A percentile compares a stretch with the other conserved stretches of the same genome.
phyloP scores from a whole-genome alignment of 1,139 yeast genomes.

The Hyphopichia buzzinii region DNA sequence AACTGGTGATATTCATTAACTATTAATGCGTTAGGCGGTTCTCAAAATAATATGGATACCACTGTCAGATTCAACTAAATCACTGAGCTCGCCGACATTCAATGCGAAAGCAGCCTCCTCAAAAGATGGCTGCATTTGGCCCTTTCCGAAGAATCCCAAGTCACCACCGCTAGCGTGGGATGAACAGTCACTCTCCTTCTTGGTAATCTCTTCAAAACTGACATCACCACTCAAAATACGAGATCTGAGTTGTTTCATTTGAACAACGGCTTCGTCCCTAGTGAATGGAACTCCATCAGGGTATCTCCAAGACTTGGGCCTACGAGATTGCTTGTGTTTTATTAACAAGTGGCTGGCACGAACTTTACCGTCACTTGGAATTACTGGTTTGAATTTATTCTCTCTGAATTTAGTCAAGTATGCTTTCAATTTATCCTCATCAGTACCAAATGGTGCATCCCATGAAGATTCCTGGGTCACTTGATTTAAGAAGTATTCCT shows the following conservation, averaged over 20 bases:
- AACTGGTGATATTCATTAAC: no score
- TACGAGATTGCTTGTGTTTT: constrained; percentile 78
- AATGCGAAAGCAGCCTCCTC: constrained; percentile 84
- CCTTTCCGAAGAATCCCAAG: constrained; percentile 81
- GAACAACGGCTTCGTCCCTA: constrained; percentile 79
- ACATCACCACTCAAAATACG: constrained; percentile 69
- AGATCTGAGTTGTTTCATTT: constrained; percentile 56
- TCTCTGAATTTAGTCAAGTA: constrained; percentile 50
- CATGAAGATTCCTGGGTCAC: constrained; percentile 75
- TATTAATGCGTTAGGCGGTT: constrained; percentile 72
- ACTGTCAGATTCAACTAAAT: constrained; percentile 82
- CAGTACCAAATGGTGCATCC: constrained; percentile 90
- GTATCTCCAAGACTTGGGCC: constrained; percentile 90
- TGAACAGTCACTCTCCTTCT: constrained; percentile 84
- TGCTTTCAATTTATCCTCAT: constrained; percentile 53
- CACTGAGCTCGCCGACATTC: constrained; percentile 81
- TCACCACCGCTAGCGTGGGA: constrained; percentile 90
- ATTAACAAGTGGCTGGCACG: constrained; percentile 66
- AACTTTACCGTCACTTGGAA: constrained; percentile 42
- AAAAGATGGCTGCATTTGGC: constrained; percentile 93
- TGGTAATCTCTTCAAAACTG: constrained; percentile 69
- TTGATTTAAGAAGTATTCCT: constrained; percentile 78
- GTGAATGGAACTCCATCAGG: constrained; percentile 68
- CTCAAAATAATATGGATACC: constrained; percentile 89
- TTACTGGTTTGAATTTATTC: constrained; percentile 65